These are phyloP conservation scores for Durotheca rogersii DNA, from an alignment of 495 filamentous ascomycete species.

Conservation along the genomic window DNA sequence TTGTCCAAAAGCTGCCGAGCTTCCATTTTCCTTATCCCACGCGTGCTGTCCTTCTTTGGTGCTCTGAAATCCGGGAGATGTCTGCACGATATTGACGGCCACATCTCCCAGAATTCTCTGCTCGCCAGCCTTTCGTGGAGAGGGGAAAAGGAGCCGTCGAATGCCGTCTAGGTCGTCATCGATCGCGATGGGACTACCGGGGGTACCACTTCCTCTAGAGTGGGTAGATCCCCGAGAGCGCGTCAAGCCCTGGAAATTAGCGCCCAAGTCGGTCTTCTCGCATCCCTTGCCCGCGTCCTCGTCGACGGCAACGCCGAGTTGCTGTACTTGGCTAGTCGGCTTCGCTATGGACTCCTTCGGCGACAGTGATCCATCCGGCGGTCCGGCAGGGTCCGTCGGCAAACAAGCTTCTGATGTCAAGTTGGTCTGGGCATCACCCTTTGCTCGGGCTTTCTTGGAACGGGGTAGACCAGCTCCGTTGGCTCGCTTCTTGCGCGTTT, in stretches of 20 bases:
- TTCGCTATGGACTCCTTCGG: conserved; percentile 24
- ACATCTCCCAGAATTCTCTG: conserved; percentile 61
- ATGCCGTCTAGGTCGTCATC: conserved; percentile 67
- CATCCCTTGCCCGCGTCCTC: conserved; percentile 28
- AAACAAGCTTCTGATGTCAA: conserved; percentile 53
- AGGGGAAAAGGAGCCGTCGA: conserved; percentile 79
- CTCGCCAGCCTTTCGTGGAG: conserved; percentile 58
- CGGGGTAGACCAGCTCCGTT: conserved; percentile 38
- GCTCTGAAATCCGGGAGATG: conserved; percentile 33
- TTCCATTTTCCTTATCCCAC: conserved; percentile 45
- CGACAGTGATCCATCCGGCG: conserved; percentile 29
- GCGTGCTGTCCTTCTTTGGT: conserved; percentile 40
- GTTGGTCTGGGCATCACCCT: conserved; percentile 43
- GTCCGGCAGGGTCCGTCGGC: conserved; percentile 48
- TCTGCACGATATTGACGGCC: conserved; percentile 57
- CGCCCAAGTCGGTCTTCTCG: conserved; percentile 34
- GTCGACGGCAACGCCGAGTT: conserved; percentile 31
- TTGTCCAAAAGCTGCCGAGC: conserved; percentile 16
- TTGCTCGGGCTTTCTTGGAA: conserved; percentile 47
- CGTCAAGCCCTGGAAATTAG: conserved; percentile 31
- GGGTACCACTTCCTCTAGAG: conserved; percentile 57
- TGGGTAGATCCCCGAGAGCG: conserved; percentile 43
- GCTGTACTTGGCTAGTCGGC: conserved; percentile 22
- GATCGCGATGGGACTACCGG: conserved; percentile 61
- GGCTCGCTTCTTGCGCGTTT: conserved; percentile 49